Evolutionary conservation across 352 stramenopile species (phyloP), one percentile per base, ranked within the genome.

Genomic region (Phytophthora megakarya): DNA sequence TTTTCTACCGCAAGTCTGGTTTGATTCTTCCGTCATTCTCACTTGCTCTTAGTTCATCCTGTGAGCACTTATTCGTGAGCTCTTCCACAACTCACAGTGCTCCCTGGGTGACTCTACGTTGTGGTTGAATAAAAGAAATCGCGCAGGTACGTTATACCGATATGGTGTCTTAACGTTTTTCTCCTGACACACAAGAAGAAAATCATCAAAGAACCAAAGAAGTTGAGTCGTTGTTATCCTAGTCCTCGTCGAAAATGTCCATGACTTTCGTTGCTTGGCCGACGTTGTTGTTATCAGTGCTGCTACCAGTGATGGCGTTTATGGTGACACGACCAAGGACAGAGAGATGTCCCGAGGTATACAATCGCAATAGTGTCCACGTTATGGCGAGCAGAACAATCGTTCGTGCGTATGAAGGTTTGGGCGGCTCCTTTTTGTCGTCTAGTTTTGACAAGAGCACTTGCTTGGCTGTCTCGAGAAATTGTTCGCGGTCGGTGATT

Each of bases 401-500:
- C 3, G 78, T 80, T 48, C 72, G 71, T 25, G 87, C 72, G 64
- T 86, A 89, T 11, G 75, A 85, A 21, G 64, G 16, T 32, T 70
- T 69, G 2, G 32, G 5, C 7, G 45, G 30, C 21, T 62, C 51
- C 25, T 70, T 51, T 15, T 46, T 65, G 5, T 64, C 63, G 28
- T 71, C 70, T 9, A 95, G 50, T 49, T 92, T 93, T 16, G 78
- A 59, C 19, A 72, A 48, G 16, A 93, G 50, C 18, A 95, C 78
- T 63, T 91, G 77, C 9, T 78, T 78, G 37, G 83, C 84, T 5
- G 78, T 93, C 38, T 89, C 83, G n/a, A 90, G 61, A 35, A 93
- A 82, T 48, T 93, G 67, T 3, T 93, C 81, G 7, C 75, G 75
- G 49, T 92, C 84, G 5, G 73, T 76, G 57, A 93, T 92, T 49